Evolutionary conservation across 2,329 filamentous ascomycete species (phyloP).

Genomic region (Botrytis aclada): DNA sequence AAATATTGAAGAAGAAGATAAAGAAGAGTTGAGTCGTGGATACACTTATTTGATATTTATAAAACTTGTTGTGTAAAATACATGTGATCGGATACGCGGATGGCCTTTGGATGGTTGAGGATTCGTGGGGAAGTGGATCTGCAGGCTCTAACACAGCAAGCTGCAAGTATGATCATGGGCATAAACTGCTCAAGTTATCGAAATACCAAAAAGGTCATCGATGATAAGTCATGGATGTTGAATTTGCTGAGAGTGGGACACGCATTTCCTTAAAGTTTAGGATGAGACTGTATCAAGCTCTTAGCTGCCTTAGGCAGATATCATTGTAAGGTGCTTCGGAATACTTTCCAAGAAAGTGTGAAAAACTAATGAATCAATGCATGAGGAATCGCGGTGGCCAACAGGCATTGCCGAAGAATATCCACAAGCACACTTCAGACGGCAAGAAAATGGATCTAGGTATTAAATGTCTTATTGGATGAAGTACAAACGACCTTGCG

Average conservation of each 20-base stretch:
- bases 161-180: background rate
- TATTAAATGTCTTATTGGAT: background rate
- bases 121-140: background rate
- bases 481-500: background rate
- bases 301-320: background rate
- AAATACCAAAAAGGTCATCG: no score
- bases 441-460: background rate
- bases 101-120: background rate
- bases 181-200: no score
- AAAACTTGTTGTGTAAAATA: background rate
- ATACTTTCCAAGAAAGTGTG: background rate
- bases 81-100: background rate
- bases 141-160: background rate
- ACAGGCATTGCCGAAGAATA: background rate
- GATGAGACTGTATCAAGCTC: background rate
- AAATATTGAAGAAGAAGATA: background rate
- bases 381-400: background rate
- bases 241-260: background rate
- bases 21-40: no score
- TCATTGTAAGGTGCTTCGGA: background rate
- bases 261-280: background rate
- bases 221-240: background rate
- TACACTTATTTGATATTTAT: background rate
- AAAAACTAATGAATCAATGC: background rate
- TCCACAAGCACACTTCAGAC: background rate